Percentiles rank a stretch among this genome's conserved stretches.
Conservation (phyloP, 2,329 filamentous ascomycete species). For the Venturia pyrina region DNA sequence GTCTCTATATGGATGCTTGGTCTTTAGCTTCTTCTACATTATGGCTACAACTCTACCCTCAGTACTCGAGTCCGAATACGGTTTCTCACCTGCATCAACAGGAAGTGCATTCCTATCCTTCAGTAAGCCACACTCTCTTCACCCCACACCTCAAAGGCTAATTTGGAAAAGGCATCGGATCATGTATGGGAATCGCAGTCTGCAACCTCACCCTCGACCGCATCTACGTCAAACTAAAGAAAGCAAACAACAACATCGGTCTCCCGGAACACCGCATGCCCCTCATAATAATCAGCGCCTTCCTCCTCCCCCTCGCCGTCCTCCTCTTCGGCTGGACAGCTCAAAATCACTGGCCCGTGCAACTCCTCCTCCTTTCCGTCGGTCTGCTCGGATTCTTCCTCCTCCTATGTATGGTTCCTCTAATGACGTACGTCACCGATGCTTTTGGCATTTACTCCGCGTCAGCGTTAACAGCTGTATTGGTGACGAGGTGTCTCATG, state of each 20-base stretch:
- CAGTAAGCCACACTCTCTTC: conserved; percentile 28
- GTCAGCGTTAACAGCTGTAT: conserved; percentile 47
- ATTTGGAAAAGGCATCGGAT: conserved; percentile 34
- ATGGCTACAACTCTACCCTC: conserved; percentile 36
- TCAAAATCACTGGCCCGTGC: conserved; percentile 32
- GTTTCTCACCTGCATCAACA: conserved; percentile 38
- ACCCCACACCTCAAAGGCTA: neutral
- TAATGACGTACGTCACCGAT: conserved; percentile 48
- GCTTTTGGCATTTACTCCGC: conserved; percentile 47
- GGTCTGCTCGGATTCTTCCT: conserved; percentile 37
- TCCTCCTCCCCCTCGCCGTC: conserved; percentile 37
- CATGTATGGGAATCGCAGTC: conserved; percentile 36
- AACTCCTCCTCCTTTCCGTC: conserved; percentile 34
- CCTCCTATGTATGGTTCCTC: conserved; percentile 38
- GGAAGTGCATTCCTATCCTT: conserved; percentile 47
- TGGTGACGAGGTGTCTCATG: conserved; percentile 45
- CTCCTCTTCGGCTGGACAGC: conserved; percentile 43
- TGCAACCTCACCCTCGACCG: conserved; percentile 44
- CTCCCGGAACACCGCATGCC: conserved; percentile 48
- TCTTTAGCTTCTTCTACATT: conserved; percentile 37
- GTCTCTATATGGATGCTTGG: conserved; percentile 31
- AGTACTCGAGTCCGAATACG: conserved; percentile 32
- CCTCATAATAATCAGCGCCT: conserved; percentile 37
- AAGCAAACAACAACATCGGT: conserved; percentile 30
- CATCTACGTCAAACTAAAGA: conserved; percentile 42